These are phyloP conservation scores for Claviceps humidiphila DNA, from an alignment of 2,329 filamentous ascomycete species.

Conservation along the genomic window DNA sequence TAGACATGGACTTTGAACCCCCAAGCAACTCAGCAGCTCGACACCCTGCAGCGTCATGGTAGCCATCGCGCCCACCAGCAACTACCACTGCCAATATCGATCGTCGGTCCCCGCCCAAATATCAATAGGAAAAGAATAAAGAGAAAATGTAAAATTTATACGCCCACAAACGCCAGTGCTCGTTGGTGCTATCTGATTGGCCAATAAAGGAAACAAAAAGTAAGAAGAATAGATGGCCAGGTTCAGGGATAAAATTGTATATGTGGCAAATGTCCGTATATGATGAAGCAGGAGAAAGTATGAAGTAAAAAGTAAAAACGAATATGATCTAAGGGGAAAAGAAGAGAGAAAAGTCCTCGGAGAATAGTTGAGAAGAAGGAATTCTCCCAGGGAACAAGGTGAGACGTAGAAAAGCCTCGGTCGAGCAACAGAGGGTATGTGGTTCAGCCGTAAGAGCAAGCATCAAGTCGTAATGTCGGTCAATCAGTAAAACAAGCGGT, in stretches of 20 bases:
- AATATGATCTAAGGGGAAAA: neutral
- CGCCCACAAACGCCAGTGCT: too few relatives aligned
- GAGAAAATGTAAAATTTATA: too few relatives aligned
- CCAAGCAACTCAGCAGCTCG: too few relatives aligned
- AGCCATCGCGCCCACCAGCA: too few relatives aligned
- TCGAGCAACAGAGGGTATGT: neutral
- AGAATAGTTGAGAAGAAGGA: neutral
- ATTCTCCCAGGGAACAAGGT: neutral
- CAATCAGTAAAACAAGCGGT: constrained; percentile 3
- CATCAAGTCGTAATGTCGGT: constrained; percentile 8
- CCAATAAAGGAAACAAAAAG: too few relatives aligned
- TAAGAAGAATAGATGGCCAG: too few relatives aligned
- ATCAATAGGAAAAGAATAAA: too few relatives aligned
- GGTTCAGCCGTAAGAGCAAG: constrained; percentile 4
- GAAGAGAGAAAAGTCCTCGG: neutral
- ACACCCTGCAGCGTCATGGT: too few relatives aligned
- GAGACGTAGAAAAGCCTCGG: neutral
- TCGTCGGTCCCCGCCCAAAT: too few relatives aligned
- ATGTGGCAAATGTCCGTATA: neutral
- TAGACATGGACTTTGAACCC: too few relatives aligned
- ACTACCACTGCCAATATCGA: too few relatives aligned
- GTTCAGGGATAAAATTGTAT: constrained; percentile 6
- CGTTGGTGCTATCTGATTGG: too few relatives aligned
- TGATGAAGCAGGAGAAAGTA: neutral
- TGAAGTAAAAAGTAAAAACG: neutral